A percentile compares a stretch with the other conserved stretches of the same genome.
Evolutionary conservation across 257 asterid genomes (phyloP).

Genomic region (Penstemon davidsonii): DNA sequence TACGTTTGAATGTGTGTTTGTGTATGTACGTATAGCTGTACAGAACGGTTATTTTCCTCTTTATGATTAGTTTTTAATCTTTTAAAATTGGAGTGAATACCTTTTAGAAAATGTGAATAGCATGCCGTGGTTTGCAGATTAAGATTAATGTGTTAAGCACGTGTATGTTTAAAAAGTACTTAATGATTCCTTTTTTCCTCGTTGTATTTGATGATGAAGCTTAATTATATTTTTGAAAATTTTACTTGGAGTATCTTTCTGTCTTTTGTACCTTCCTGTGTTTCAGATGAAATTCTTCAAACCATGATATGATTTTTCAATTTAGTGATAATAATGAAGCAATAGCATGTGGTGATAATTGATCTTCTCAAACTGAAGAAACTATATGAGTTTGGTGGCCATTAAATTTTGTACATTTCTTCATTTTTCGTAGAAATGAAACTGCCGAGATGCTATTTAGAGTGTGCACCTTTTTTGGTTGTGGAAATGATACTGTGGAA

Average conservation of each 20-base stretch:
- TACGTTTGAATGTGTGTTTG: neutral
- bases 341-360: no score
- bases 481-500: no score
- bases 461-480: no score
- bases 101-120: constrained; percentile 7
- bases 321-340: neutral
- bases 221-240: neutral
- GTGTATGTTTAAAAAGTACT: no score
- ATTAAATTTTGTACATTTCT: no score
- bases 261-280: constrained; percentile 2
- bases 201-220: neutral
- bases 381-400: no score
- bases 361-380: no score
- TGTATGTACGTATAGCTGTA: neutral
- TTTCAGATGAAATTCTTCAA: neutral
- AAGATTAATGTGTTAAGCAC: neutral
- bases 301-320: neutral
- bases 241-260: neutral
- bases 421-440: no score
- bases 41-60: neutral
- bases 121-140: constrained; percentile 14
- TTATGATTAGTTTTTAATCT: constrained; percentile 8
- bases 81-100: neutral
- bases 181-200: neutral
- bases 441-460: no score